Evolutionary conservation across 78 protist species (phyloP).

Genomic region (Dictyostelium citrinum): DNA sequence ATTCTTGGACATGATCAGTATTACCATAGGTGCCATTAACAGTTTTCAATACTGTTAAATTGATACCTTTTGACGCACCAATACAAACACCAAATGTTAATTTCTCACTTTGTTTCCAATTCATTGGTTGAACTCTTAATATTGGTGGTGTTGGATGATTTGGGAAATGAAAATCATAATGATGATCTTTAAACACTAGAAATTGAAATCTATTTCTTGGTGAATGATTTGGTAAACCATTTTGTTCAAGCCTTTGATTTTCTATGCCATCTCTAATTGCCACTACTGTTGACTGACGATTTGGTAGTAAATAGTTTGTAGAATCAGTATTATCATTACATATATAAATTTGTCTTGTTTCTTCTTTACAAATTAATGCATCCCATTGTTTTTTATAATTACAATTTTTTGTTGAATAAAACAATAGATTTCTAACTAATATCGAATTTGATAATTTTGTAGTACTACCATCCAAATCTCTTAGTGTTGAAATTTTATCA

Average conservation of each 20-base stretch:
- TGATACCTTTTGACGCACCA: not conserved
- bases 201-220: constrained; percentile 35
- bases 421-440: not conserved
- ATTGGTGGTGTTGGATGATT: constrained; percentile 41
- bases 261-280: not conserved
- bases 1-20: not conserved
- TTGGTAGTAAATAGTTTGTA: not conserved
- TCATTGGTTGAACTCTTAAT: not conserved
- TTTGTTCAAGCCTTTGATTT: not conserved
- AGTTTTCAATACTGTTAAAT: not conserved
- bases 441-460: not conserved
- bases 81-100: constrained; percentile 43
- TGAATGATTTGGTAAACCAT: constrained; percentile 26
- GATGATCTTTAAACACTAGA: not conserved
- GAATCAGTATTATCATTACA: not conserved
- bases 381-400: not conserved
- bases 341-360: not conserved
- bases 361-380: constrained; percentile 13
- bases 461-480: constrained; percentile 8
- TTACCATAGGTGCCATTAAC: not conserved
- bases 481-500: constrained; percentile 27
- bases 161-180: constrained; percentile 37
- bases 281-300: not conserved
- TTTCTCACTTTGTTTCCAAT: constrained; percentile 25
- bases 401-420: not conserved